Evolutionary conservation across 148 eudicot species (phyloP).

Genomic region (Rhododendron kiyosumense): DNA sequence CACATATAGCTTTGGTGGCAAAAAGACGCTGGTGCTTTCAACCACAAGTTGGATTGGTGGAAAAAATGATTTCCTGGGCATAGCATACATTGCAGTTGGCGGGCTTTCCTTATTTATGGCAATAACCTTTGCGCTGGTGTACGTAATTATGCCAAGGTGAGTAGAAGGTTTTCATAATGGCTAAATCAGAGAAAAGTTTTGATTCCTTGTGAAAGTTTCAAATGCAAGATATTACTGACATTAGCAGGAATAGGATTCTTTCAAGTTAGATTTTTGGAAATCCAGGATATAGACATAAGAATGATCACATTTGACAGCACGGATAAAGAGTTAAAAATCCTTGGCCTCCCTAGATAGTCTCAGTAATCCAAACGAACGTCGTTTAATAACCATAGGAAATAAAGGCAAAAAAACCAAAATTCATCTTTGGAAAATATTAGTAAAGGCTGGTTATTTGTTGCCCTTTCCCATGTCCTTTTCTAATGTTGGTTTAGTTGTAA

Average conservation of each 20-base stretch:
- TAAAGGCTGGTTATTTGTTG: neutral
- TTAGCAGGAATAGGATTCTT: neutral
- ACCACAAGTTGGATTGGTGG: conserved; percentile 95
- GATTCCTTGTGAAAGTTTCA: neutral
- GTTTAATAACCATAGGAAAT: neutral
- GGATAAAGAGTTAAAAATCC: neutral
- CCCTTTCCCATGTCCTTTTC: neutral
- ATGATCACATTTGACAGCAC: neutral
- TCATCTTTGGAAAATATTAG: neutral
- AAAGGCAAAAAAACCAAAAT: neutral
- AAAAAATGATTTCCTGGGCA: conserved; percentile 64
- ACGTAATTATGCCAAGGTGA: conserved; percentile 72
- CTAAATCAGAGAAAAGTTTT: neutral
- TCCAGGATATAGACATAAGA: neutral
- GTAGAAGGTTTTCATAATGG: neutral
- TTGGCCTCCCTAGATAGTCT: neutral
- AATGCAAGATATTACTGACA: neutral
- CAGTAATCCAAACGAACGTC: neutral
- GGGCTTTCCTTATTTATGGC: conserved; percentile 59
- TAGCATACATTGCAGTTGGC: conserved; percentile 65
- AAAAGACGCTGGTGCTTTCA: conserved; percentile 73
- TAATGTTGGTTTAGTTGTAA: neutral
- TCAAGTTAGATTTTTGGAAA: neutral
- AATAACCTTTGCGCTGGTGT: conserved; percentile 44
- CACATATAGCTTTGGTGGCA: conserved; percentile 70